phyloP scores from a whole-genome alignment of 2,329 filamentous ascomycete species.

The Colletotrichum liaoningense region DNA sequence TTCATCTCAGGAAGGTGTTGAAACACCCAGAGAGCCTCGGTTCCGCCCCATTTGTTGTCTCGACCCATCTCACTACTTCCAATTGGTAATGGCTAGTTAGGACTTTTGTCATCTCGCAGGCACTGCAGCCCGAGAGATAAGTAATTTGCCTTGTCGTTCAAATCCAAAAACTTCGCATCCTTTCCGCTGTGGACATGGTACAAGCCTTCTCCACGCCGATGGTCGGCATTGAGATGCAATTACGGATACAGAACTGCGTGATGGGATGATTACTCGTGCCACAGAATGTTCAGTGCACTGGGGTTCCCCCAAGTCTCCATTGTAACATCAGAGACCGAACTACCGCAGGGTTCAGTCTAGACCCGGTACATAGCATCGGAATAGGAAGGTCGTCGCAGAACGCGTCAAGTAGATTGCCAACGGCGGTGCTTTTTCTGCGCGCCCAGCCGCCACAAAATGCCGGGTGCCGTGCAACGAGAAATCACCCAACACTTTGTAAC shows the following conservation, averaged over 20 bases:
- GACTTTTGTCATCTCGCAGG: not conserved
- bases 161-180: not conserved
- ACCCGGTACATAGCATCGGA: conserved; percentile 18
- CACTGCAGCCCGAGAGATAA: not conserved
- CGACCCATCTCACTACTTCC: too few relatives aligned
- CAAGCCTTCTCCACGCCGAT: not conserved
- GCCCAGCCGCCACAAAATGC: conserved; percentile 21
- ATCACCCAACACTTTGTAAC: not conserved
- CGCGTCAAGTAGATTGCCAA: not conserved
- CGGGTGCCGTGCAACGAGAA: conserved; percentile 4
- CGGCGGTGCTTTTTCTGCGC: not conserved
- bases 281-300: not conserved
- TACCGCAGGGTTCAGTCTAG: conserved; percentile 3
- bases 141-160: not conserved
- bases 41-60: not conserved
- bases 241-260: not conserved
- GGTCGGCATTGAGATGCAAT: not conserved
- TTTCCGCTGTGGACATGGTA: too few relatives aligned
- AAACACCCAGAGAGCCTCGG: not conserved
- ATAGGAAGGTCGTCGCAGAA: conserved; percentile 18
- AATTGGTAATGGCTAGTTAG: not conserved
- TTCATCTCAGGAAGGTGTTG: not conserved
- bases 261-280: not conserved
- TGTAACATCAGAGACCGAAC: not conserved
- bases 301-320: too few relatives aligned